Conservation (phyloP, 805 yeast species). For the Ogataea glucozyma region DNA sequence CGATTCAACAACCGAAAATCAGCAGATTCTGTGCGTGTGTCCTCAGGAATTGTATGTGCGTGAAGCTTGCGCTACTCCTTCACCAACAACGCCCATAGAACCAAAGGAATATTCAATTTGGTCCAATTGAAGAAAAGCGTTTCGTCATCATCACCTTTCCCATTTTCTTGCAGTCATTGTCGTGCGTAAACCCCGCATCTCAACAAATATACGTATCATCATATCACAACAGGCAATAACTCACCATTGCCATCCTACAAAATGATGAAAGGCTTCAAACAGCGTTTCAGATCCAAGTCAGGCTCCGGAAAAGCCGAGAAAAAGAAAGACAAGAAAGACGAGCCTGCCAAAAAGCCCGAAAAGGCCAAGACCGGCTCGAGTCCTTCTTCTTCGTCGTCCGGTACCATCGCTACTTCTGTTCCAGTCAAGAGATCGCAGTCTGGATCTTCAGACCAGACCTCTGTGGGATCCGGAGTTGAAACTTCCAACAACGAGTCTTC, state of each 20-base stretch:
- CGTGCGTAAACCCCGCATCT: not conserved
- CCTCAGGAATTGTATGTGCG: not conserved
- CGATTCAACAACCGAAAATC: slow-evolving; percentile 1
- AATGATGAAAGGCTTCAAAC: slow-evolving; percentile 77
- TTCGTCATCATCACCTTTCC: too few relatives aligned
- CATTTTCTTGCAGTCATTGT: not conserved
- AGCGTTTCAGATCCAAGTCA: slow-evolving; percentile 47
- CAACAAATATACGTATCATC: not conserved
- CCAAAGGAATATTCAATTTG: not conserved
- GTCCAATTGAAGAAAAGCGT: not conserved
- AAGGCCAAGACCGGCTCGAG: slow-evolving; percentile 14
- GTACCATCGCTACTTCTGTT: slow-evolving; percentile 10
- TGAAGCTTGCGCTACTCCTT: not conserved
- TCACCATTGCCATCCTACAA: slow-evolving; percentile 28
- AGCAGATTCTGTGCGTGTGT: slow-evolving; percentile 5
- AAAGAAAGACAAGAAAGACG: slow-evolving; percentile 43
- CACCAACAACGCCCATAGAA: not conserved
- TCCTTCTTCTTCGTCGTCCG: slow-evolving; percentile 14
- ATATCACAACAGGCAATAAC: not conserved
- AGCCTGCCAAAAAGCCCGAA: slow-evolving; percentile 27
- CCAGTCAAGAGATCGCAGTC: slow-evolving; percentile 20
- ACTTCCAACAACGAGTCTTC: slow-evolving; percentile 21
- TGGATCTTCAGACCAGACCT: slow-evolving; percentile 21
- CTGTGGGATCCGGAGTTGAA: slow-evolving; percentile 19
- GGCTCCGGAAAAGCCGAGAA: slow-evolving; percentile 37